Percentiles rank a stretch among this genome's conserved stretches.
These are phyloP conservation scores for Saccharum spontaneum DNA, from an alignment of 176 grass and related monocot genomes.

Conservation along the genomic window DNA sequence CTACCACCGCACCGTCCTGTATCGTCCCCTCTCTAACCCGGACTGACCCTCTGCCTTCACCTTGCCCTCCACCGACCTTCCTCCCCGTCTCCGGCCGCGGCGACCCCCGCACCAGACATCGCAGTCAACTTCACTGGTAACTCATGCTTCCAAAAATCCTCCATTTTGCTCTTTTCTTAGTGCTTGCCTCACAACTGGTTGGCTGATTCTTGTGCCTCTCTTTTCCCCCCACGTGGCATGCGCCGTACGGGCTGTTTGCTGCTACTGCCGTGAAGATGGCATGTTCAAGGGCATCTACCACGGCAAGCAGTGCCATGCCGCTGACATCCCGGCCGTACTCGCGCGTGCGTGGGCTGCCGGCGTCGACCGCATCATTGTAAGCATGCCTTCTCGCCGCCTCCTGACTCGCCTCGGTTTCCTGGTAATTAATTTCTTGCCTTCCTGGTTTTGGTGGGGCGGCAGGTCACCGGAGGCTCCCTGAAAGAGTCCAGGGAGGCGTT, in stretches of 20 bases:
- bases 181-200: neutral
- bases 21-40: neutral
- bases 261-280: slow-evolving; percentile 54
- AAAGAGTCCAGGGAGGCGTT: slow-evolving; percentile 90
- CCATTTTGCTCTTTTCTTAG: neutral
- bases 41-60: slow-evolving; percentile 10
- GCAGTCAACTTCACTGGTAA: slow-evolving; percentile 87
- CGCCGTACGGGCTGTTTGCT: neutral
- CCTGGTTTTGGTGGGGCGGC: neutral
- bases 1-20: neutral
- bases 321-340: slow-evolving; percentile 75
- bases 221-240: neutral
- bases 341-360: slow-evolving; percentile 81
- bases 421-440: neutral
- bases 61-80: slow-evolving; percentile 13
- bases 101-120: slow-evolving; percentile 56
- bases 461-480: slow-evolving; percentile 91
- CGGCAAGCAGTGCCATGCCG: slow-evolving; percentile 75
- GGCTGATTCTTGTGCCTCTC: neutral
- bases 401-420: neutral
- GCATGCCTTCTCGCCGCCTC: neutral
- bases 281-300: slow-evolving; percentile 99
- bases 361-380: slow-evolving; percentile 87
- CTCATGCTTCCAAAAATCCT: neutral
- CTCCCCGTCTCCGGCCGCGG: slow-evolving; percentile 32